Evolutionary conservation across 73 alveolate genomes (phyloP).

Genomic region (Tetrahymena thermophila): DNA sequence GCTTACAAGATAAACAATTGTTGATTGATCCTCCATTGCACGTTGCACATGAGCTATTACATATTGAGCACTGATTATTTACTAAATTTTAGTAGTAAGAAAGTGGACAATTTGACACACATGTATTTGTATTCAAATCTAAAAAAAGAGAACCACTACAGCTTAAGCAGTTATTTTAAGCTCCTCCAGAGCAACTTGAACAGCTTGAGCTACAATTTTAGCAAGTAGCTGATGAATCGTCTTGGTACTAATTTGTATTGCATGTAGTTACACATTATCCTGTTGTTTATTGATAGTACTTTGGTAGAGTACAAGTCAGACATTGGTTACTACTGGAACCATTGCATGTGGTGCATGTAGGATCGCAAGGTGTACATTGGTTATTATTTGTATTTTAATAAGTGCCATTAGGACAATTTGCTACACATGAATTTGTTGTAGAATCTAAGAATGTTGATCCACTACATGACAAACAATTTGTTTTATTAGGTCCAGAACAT

Average conservation of each 20-base stretch:
- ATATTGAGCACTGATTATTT: neutral
- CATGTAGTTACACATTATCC: neutral
- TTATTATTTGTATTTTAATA: no score
- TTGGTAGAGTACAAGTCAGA: neutral
- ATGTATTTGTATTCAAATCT: neutral
- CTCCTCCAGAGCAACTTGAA: neutral
- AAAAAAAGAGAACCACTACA: neutral
- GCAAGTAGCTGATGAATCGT: neutral
- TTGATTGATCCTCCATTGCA: neutral
- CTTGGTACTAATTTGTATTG: neutral
- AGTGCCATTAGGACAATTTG: neutral
- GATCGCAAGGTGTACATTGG: neutral
- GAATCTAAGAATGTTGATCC: neutral
- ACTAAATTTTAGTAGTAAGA: neutral
- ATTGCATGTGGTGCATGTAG: neutral
- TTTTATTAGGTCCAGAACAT: neutral
- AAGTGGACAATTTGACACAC: neutral
- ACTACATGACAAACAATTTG: neutral
- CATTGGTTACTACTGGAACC: neutral
- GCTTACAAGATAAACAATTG: neutral
- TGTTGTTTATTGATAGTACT: neutral
- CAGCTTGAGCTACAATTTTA: neutral
- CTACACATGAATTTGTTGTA: neutral
- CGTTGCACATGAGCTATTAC: neutral
- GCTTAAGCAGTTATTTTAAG: neutral